Percentiles rank a stretch among this genome's conserved stretches.
Conservation (phyloP, 768 basidiomycete species). For the Fibroporia radiculosa region DNA sequence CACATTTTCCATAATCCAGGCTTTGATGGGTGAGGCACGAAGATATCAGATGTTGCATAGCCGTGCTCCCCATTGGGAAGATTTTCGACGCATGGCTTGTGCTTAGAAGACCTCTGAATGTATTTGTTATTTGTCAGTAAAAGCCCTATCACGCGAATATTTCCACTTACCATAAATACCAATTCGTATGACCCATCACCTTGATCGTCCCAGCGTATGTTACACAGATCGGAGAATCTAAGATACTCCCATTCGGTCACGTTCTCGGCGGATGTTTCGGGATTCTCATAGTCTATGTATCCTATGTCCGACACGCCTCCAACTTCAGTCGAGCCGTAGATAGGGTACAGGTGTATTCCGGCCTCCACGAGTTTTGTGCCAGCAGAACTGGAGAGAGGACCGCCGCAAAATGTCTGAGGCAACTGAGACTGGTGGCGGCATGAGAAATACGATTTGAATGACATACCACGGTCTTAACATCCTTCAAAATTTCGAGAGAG, state of each 20-base stretch:
- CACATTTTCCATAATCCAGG: conserved; percentile 27
- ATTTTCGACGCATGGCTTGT: conserved; percentile 6
- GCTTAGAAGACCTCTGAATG: conserved; percentile 2
- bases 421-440: not conserved
- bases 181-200: conserved; percentile 15
- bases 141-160: not conserved
- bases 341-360: conserved; percentile 7
- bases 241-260: conserved; percentile 13
- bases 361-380: conserved; percentile 6
- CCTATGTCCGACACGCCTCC: not conserved
- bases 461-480: not conserved
- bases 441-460: not conserved
- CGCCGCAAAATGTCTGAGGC: conserved; percentile 8
- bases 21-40: conserved; percentile 33
- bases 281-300: not conserved
- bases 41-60: conserved; percentile 33
- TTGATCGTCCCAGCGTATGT: conserved; percentile 8
- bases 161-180: conserved; percentile 8
- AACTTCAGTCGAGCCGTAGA: conserved; percentile 11
- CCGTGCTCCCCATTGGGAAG: conserved; percentile 8
- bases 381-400: conserved; percentile 6
- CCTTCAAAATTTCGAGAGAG: not conserved
- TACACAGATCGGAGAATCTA: conserved; percentile 2
- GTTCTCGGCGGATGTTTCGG: conserved; percentile 1
- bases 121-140: no score